These are phyloP conservation scores for Lachancea meyersii DNA, from an alignment of 805 yeast genomes.

Conservation along the genomic window DNA sequence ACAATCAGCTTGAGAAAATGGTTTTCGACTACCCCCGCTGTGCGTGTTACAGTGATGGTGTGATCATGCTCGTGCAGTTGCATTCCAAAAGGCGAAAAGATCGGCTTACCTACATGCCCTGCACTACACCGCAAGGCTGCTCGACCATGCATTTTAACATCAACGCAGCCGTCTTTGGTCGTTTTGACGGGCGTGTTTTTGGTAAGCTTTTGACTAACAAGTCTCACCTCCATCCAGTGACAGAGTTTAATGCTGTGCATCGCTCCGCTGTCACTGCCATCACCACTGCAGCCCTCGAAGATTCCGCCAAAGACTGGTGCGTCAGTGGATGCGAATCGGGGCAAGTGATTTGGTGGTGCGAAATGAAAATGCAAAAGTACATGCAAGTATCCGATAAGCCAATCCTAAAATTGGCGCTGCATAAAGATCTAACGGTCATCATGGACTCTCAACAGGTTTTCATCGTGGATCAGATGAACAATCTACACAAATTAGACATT, in stretches of 20 bases:
- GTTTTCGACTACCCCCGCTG: constrained; percentile 32
- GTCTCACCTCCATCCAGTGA: constrained; percentile 30
- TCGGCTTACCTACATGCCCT: constrained; percentile 32
- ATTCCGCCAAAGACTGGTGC: constrained; percentile 24
- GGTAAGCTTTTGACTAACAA: constrained; percentile 32
- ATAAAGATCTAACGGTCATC: constrained; percentile 22
- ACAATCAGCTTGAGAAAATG: constrained; percentile 25
- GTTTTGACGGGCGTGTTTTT: constrained; percentile 33
- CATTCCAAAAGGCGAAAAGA: constrained; percentile 22
- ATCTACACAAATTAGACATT: constrained; percentile 15
- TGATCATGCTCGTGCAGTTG: constrained; percentile 30
- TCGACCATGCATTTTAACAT: constrained; percentile 33
- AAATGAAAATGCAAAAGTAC: constrained; percentile 17
- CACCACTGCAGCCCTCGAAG: constrained; percentile 20
- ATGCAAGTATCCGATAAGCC: constrained; percentile 19
- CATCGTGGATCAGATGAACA: constrained; percentile 22
- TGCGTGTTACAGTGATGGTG: constrained; percentile 33
- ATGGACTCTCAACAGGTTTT: constrained; percentile 22
- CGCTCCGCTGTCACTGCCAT: constrained; percentile 30
- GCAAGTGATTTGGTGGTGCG: constrained; percentile 33
- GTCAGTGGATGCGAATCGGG: constrained; percentile 32
- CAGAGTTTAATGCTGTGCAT: constrained; percentile 28
- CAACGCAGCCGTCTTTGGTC: constrained; percentile 33
- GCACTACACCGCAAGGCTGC: constrained; percentile 35
- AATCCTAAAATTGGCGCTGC: constrained; percentile 20